phyloP scores from a whole-genome alignment of 805 yeast genomes.

The Candida odintsovae region DNA sequence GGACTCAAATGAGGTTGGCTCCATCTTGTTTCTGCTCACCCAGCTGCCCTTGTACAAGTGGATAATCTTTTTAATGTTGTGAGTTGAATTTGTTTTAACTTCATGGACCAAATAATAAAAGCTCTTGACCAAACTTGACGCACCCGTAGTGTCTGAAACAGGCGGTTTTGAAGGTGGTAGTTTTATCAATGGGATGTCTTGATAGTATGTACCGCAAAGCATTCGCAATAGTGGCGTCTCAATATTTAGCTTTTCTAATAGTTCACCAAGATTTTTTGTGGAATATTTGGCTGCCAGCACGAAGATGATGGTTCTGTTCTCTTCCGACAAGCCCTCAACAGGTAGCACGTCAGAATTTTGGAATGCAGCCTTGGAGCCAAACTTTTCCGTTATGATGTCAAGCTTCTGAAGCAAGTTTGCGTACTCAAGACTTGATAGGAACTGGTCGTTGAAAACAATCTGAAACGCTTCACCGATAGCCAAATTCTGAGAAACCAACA shows the following conservation, averaged over 20 bases:
- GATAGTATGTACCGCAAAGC: conserved; percentile 17
- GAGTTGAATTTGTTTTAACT: conserved; percentile 25
- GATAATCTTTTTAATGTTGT: conserved; percentile 27
- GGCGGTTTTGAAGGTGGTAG: background rate
- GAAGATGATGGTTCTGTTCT: conserved; percentile 16
- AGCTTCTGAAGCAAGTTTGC: conserved; percentile 12
- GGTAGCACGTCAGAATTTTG: conserved; percentile 3
- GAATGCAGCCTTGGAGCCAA: conserved; percentile 8
- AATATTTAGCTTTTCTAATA: conserved; percentile 9
- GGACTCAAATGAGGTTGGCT: conserved; percentile 12
- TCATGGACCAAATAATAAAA: conserved; percentile 30
- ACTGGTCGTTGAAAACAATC: conserved; percentile 9
- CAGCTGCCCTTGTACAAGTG: conserved; percentile 28
- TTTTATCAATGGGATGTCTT: conserved; percentile 15
- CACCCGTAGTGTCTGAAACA: conserved; percentile 6
- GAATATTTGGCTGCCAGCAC: conserved; percentile 12
- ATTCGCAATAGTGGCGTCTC: conserved; percentile 17
- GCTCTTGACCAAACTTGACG: conserved; percentile 28
- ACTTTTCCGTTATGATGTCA: conserved; percentile 8
- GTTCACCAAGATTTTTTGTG: conserved; percentile 1
- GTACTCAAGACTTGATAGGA: conserved; percentile 8
- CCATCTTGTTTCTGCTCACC: conserved; percentile 17
- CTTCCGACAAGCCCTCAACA: conserved; percentile 10
- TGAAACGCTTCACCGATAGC: background rate
- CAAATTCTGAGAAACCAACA: conserved; percentile 13